Conservation (phyloP, 2,329 filamentous ascomycete genomes). For the Ceratocystis alfenasii region DNA sequence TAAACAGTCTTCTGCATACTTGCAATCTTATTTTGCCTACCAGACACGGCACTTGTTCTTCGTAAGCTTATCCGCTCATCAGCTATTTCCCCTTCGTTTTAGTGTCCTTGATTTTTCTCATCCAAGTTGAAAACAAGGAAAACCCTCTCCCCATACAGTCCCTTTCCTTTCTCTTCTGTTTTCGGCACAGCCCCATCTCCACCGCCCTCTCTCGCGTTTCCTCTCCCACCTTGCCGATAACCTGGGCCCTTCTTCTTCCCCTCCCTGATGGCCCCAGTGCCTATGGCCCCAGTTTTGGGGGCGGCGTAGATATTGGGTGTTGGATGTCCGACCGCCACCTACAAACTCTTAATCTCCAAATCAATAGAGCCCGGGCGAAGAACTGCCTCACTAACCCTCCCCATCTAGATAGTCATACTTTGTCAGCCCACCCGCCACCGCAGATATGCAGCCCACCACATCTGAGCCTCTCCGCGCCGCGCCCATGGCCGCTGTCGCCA, state of each 20-base stretch:
- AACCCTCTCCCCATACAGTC: background rate
- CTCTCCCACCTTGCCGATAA: background rate
- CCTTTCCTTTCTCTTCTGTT: background rate
- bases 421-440: background rate
- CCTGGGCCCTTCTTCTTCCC: background rate
- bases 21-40: background rate
- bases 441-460: conserved; percentile 14
- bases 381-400: background rate
- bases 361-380: background rate
- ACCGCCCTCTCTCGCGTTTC: background rate
- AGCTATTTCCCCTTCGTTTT: no score
- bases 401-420: background rate
- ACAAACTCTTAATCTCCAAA: no score
- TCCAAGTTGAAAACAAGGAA: background rate
- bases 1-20: no score
- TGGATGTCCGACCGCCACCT: background rate
- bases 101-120: background rate
- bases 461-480: conserved; percentile 3
- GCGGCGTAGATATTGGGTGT: background rate
- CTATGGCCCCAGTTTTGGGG: background rate
- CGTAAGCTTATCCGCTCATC: background rate
- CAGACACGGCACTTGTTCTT: background rate
- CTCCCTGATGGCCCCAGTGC: background rate
- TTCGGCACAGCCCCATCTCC: background rate
- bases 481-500: conserved; percentile 15